phyloP scores from a whole-genome alignment of 2,329 filamentous ascomycete species.

The Cercospora sp. region DNA sequence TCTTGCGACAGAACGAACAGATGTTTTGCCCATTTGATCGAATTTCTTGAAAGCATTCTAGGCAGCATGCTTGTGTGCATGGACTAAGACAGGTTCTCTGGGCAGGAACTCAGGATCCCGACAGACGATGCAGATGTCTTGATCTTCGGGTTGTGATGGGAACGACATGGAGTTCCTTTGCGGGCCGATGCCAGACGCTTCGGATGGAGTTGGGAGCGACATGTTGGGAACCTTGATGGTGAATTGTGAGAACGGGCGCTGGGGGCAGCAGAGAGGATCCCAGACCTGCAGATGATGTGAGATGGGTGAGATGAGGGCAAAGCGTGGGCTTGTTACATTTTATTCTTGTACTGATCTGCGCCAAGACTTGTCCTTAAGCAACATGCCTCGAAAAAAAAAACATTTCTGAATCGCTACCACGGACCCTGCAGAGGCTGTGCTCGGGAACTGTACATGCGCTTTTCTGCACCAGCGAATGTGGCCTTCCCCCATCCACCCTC shows the following conservation, averaged over 20 bases:
- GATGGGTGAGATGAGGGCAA: not conserved
- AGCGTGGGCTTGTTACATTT: not conserved
- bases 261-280: too few species aligned
- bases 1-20: not conserved
- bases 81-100: not conserved
- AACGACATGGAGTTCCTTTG: not conserved
- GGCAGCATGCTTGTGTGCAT: not conserved
- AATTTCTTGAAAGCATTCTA: not conserved
- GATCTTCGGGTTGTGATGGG: not conserved
- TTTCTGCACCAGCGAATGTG: too few species aligned
- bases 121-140: not conserved
- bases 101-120: not conserved
- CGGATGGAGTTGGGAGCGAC: not conserved
- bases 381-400: too few species aligned
- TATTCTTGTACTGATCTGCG: not conserved
- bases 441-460: too few species aligned
- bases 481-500: too few species aligned
- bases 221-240: too few species aligned
- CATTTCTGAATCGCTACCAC: not conserved
- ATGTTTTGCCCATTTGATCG: not conserved
- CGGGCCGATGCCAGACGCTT: not conserved
- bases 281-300: too few species aligned
- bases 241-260: too few species aligned
- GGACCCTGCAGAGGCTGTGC: not conserved
- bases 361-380: not conserved